phyloP scores from a whole-genome alignment of 441 rosid species.

The Aquilaria agallochum region DNA sequence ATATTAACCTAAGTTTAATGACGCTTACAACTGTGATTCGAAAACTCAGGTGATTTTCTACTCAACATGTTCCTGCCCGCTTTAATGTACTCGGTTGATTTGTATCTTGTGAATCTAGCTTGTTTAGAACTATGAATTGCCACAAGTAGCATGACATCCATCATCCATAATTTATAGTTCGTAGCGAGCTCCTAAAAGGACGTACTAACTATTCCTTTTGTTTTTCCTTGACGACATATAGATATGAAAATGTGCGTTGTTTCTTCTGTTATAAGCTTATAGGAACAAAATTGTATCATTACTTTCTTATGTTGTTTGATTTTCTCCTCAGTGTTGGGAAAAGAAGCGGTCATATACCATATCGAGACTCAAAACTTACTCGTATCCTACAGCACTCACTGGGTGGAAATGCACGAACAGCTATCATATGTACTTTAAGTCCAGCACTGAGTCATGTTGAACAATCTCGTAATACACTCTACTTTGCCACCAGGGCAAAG shows the following conservation, averaged over 20 bases:
- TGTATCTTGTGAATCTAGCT: too few relatives aligned
- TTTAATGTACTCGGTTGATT: too few relatives aligned
- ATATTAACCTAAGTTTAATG: slow-evolving; percentile 97
- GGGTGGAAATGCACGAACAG: slow-evolving; percentile 99
- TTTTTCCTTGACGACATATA: too few relatives aligned
- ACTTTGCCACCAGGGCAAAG: slow-evolving; percentile 96
- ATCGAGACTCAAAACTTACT: slow-evolving; percentile 96
- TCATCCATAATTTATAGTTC: too few relatives aligned
- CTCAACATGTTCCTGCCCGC: too few relatives aligned
- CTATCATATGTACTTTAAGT: slow-evolving; percentile 94
- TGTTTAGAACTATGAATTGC: too few relatives aligned
- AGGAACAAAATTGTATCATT: not conserved
- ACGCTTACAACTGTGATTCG: slow-evolving; percentile 96
- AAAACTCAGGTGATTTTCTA: slow-evolving; percentile 71
- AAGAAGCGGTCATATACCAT: slow-evolving; percentile 92
- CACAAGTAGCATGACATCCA: too few relatives aligned
- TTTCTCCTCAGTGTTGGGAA: slow-evolving; percentile 69
- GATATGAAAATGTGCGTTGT: too few relatives aligned
- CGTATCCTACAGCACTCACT: slow-evolving; percentile 96
- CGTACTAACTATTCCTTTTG: too few relatives aligned
- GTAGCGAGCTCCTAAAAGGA: too few relatives aligned
- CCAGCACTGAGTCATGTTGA: slow-evolving; percentile 89
- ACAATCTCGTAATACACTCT: slow-evolving; percentile 95
- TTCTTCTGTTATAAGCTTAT: not conserved
- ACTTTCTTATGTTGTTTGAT: slow-evolving; percentile 11